Percentiles rank a stretch among this genome's conserved stretches.
phyloP scores from a whole-genome alignment of 2,329 filamentous ascomycete genomes.

The Ophiosphaerella narmari region DNA sequence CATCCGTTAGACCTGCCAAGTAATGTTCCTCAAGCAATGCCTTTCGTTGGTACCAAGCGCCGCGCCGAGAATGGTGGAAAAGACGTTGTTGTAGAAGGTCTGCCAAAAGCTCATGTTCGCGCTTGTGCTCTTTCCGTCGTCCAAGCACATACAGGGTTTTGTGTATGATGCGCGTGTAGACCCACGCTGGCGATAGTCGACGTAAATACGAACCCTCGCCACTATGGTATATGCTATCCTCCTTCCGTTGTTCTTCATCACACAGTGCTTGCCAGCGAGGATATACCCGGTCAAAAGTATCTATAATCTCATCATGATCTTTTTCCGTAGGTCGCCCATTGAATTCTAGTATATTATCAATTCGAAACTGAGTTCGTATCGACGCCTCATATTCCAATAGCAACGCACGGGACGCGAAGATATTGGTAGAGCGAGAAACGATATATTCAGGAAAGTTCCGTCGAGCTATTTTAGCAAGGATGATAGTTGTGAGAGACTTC shows the following conservation, averaged over 20 bases:
- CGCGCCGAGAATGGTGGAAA: conserved; percentile 83
- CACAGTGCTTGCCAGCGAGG: conserved; percentile 79
- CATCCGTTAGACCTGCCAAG: conserved; percentile 62
- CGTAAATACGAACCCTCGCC: conserved; percentile 88
- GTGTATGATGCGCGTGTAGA: conserved; percentile 90
- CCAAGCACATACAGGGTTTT: conserved; percentile 81
- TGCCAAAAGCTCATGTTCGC: conserved; percentile 73
- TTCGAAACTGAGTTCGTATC: conserved; percentile 76
- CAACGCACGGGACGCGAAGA: conserved; percentile 76
- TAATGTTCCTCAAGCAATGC: conserved; percentile 95
- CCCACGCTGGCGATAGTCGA: conserved; percentile 87
- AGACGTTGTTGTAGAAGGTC: conserved; percentile 80
- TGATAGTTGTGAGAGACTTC: conserved; percentile 92
- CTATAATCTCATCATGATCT: conserved; percentile 69
- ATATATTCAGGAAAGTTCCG: conserved; percentile 89
- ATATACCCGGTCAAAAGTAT: conserved; percentile 74
- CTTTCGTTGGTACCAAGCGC: conserved; percentile 94
- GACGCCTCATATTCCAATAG: conserved; percentile 90
- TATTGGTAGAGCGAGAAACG: conserved; percentile 85
- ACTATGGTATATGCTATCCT: conserved; percentile 75
- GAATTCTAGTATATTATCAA: conserved; percentile 83
- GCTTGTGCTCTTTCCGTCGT: conserved; percentile 77
- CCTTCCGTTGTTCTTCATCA: conserved; percentile 75
- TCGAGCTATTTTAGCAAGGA: conserved; percentile 85
- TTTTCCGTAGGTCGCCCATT: conserved; percentile 70